Conservation (phyloP, 2,329 filamentous ascomycete species). For the Alternaria brassicae region DNA sequence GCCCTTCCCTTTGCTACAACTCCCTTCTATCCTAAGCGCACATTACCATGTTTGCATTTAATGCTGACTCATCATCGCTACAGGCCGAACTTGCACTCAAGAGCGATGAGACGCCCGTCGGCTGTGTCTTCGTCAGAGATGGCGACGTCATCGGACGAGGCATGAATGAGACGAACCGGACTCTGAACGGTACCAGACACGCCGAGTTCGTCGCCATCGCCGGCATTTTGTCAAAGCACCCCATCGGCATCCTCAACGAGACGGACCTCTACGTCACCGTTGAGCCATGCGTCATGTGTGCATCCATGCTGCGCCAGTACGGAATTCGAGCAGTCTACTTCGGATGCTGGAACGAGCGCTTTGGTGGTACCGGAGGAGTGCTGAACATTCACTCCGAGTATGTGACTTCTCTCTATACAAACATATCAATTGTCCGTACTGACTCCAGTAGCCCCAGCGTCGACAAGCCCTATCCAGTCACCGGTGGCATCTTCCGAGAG, state of each 20-base stretch:
- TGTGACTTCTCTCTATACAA: constrained; percentile 29
- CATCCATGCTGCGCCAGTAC: constrained; percentile 87
- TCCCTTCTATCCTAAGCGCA: background rate
- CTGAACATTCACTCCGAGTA: constrained; percentile 81
- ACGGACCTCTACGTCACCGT: constrained; percentile 94
- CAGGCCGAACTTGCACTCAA: constrained; percentile 83
- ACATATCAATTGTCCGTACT: constrained; percentile 5
- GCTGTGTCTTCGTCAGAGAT: constrained; percentile 88
- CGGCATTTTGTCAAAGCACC: constrained; percentile 68
- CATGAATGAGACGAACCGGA: constrained; percentile 87
- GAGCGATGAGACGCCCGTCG: constrained; percentile 91
- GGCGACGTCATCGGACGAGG: constrained; percentile 82
- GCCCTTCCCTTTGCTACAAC: constrained; percentile 8
- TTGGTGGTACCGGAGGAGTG: constrained; percentile 94
- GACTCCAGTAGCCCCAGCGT: constrained; percentile 64
- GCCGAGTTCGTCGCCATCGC: constrained; percentile 91
- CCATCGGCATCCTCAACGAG: constrained; percentile 72
- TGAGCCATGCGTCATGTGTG: constrained; percentile 99
- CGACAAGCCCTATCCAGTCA: constrained; percentile 79
- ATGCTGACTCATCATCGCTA: constrained; percentile 31
- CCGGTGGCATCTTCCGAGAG: constrained; percentile 86
- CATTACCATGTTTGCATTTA: background rate
- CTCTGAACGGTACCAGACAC: constrained; percentile 77
- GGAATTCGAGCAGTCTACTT: constrained; percentile 90
- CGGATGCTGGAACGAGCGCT: constrained; percentile 94